Conservation (phyloP, 176 grass and related monocot species). For the Juncus effusus region DNA sequence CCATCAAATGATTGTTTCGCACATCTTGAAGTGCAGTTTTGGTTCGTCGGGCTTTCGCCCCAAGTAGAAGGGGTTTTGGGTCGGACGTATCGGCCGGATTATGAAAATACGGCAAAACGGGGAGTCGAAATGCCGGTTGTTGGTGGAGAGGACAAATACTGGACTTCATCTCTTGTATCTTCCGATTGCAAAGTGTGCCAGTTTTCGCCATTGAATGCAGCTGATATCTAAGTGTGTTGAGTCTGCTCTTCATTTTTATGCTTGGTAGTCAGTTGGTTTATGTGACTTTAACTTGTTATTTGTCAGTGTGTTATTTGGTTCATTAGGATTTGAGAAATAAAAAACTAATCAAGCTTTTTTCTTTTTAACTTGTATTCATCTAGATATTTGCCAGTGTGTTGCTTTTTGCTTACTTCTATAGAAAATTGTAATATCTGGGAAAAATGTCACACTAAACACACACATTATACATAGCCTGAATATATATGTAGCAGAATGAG, state of each 20-base stretch:
- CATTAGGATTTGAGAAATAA: too few species aligned
- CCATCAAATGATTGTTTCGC: conserved; percentile 30
- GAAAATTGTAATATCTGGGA: too few species aligned
- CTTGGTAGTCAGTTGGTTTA: too few species aligned
- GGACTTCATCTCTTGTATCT: conserved; percentile 26
- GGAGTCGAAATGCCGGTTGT: conserved; percentile 36
- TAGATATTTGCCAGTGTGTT: too few species aligned
- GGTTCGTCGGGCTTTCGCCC: conserved; percentile 5
- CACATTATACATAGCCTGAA: too few species aligned
- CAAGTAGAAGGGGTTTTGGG: conserved; percentile 38
- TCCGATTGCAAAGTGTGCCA: conserved; percentile 27
- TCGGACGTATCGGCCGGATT: conserved; percentile 29
- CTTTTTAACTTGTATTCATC: too few species aligned
- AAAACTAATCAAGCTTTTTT: too few species aligned
- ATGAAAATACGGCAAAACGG: conserved; percentile 21
- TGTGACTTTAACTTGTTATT: neutral
- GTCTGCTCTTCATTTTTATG: neutral
- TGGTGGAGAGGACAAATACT: conserved; percentile 36
- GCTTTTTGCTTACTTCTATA: too few species aligned
- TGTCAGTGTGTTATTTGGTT: too few species aligned
- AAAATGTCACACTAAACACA: too few species aligned
- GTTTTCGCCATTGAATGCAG: neutral
- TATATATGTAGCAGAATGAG: too few species aligned
- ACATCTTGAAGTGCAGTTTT: conserved; percentile 30
- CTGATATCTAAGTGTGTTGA: neutral